A percentile compares a stretch with the other conserved stretches of the same genome.
phyloP scores from a whole-genome alignment of 2,329 filamentous ascomycete genomes.

The Colletotrichum tofieldiae region DNA sequence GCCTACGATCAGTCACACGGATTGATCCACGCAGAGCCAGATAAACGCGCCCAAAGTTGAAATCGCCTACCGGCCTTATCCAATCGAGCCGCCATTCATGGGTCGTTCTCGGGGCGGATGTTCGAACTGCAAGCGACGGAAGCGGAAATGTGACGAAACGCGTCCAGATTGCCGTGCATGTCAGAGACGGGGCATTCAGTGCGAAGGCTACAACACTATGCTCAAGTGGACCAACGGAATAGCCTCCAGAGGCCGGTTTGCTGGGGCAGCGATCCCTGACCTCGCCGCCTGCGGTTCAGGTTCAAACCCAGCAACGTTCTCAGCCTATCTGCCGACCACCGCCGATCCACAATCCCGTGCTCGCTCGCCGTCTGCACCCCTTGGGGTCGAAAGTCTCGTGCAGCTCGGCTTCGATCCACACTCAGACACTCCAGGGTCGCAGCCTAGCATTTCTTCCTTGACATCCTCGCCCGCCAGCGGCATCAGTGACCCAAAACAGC shows the following conservation, averaged over 20 bases:
- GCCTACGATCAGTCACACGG: neutral
- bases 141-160: conserved; percentile 44
- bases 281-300: neutral
- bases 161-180: conserved; percentile 43
- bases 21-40: neutral
- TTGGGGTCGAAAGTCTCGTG: neutral
- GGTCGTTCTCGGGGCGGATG: conserved; percentile 42
- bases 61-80: no score
- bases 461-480: conserved; percentile 10
- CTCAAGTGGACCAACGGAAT: conserved; percentile 44
- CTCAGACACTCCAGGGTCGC: neutral
- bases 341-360: conserved; percentile 1
- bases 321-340: neutral
- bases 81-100: conserved; percentile 16
- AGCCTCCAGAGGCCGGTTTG: conserved; percentile 39
- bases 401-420: neutral
- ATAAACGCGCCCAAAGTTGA: neutral
- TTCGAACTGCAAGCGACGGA: conserved; percentile 42
- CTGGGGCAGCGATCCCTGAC: conserved; percentile 35
- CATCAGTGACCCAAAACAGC: conserved; percentile 23
- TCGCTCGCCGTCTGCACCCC: conserved; percentile 1
- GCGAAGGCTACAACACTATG: conserved; percentile 41
- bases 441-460: neutral
- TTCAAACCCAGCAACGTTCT: neutral
- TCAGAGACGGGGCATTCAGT: conserved; percentile 33